Percentiles rank a stretch among this genome's conserved stretches.
Conservation (phyloP, 139 green algal species). For the Trebouxia sp. region DNA sequence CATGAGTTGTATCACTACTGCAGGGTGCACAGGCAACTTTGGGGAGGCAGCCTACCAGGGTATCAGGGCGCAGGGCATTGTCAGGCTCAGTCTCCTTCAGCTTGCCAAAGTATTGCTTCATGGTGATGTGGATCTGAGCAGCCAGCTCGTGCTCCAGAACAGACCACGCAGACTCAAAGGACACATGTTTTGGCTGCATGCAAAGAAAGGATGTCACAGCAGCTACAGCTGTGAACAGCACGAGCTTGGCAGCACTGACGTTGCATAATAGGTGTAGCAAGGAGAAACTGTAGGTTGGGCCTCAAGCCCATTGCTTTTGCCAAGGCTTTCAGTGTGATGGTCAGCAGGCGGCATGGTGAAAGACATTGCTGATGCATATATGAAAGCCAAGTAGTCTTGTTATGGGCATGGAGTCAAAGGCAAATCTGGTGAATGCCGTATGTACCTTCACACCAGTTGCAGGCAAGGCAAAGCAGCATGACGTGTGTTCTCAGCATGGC, state of each 20-base stretch:
- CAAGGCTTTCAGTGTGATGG: no score
- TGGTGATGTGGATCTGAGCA: conserved; percentile 14
- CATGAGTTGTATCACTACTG: background rate
- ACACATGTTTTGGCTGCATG: background rate
- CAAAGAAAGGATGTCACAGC: background rate
- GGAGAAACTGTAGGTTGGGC: no score
- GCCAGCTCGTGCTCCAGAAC: conserved; percentile 24
- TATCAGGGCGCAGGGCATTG: conserved; percentile 6
- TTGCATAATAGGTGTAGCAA: no score
- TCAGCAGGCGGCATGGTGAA: no score
- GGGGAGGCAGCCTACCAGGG: conserved; percentile 9
- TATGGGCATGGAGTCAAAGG: no score
- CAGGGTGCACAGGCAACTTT: background rate
- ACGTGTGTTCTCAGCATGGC: background rate
- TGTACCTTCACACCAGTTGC: no score
- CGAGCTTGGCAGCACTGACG: no score
- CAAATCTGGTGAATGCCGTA: no score
- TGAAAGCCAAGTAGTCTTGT: no score
- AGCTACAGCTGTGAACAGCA: no score
- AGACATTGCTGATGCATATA: no score
- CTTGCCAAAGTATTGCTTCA: conserved; percentile 15
- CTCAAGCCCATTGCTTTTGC: no score
- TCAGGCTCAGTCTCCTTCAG: background rate
- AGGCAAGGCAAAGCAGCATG: background rate
- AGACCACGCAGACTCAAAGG: conserved; percentile 10